Evolutionary conservation across 208 protist species (phyloP).

Genomic region (Leishmania lainsoni): DNA sequence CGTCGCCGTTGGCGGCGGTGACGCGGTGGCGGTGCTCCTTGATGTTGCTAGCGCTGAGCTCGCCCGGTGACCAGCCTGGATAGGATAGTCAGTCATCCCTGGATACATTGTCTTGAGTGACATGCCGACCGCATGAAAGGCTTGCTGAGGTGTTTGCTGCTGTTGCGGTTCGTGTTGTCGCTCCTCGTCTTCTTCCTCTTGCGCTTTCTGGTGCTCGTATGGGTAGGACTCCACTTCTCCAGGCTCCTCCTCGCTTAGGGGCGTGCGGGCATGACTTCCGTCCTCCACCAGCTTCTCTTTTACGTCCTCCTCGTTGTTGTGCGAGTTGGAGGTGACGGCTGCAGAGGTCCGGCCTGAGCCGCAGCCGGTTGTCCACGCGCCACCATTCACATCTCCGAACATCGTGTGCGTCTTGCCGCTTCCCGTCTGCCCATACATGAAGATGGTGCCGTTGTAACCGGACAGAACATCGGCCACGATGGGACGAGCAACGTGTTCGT

Average conservation of each 20-base stretch:
- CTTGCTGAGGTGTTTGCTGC: not conserved
- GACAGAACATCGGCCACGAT: constrained; percentile 90
- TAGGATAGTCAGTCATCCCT: not conserved
- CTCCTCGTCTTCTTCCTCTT: constrained; percentile 7
- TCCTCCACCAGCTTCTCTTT: not conserved
- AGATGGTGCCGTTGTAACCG: constrained; percentile 89
- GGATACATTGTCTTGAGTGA: not conserved
- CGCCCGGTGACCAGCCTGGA: not conserved
- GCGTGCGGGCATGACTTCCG: not conserved
- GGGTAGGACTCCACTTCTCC: not conserved
- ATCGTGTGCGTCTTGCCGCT: constrained; percentile 92
- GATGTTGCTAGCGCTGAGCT: not conserved
- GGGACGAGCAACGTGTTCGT: constrained; percentile 78
- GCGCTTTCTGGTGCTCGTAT: not conserved
- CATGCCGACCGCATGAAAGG: not conserved
- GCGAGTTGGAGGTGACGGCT: not conserved
- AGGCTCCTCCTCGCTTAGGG: not conserved
- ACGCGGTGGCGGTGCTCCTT: not conserved
- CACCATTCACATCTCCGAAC: constrained; percentile 64
- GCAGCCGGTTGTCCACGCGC: constrained; percentile 14
- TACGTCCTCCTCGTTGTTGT: constrained; percentile 7
- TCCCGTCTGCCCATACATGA: constrained; percentile 93
- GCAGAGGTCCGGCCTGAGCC: not conserved
- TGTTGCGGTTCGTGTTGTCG: not conserved
- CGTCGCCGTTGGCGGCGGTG: not conserved